Percentiles rank a stretch among this genome's conserved stretches.
phyloP scores from a whole-genome alignment of 139 green algal genomes.

The Tetraselmis chui region DNA sequence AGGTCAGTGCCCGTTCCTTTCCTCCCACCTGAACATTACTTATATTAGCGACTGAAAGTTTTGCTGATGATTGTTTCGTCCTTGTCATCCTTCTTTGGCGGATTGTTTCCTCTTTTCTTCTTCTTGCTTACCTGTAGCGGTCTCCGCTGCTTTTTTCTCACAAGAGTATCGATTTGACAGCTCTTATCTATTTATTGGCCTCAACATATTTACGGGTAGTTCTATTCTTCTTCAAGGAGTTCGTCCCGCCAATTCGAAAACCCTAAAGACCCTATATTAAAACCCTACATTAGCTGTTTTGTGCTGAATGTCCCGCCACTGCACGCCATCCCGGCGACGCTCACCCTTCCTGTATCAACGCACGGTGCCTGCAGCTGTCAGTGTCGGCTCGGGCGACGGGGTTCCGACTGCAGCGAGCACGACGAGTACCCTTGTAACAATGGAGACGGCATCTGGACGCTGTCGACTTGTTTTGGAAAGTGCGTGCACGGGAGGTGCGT shows the following conservation, averaged over 20 bases:
- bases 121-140: too few relatives aligned
- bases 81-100: too few relatives aligned
- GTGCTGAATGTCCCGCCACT: neutral
- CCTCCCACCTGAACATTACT: neutral
- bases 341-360: neutral
- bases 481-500: neutral
- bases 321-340: neutral
- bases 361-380: neutral
- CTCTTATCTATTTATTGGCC: too few relatives aligned
- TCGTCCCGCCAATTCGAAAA: too few relatives aligned
- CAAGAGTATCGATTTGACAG: too few relatives aligned
- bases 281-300: neutral
- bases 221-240: too few relatives aligned
- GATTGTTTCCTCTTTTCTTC: too few relatives aligned
- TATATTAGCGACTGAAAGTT: neutral
- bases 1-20: too few relatives aligned
- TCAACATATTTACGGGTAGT: too few relatives aligned
- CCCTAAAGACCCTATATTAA: neutral
- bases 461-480: neutral
- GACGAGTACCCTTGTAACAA: neutral
- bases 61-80: neutral
- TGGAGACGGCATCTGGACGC: neutral
- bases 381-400: neutral
- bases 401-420: neutral
- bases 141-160: too few relatives aligned